Evolutionary conservation across 2,329 filamentous ascomycete genomes (phyloP).

Genomic region (Beauveria pseudobassiana): DNA sequence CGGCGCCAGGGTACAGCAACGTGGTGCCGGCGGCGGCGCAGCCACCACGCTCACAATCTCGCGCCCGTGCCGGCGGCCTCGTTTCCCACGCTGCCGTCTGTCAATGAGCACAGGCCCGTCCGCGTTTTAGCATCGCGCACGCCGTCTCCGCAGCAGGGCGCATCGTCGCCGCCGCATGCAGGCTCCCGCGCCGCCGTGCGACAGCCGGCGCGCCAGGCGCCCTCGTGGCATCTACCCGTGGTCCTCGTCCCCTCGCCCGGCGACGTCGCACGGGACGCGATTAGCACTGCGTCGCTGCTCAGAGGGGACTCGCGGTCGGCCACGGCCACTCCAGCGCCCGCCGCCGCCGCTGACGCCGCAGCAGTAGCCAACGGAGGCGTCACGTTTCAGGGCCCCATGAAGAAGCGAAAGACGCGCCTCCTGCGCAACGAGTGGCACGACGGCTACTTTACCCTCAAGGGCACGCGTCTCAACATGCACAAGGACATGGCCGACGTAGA

Average conservation of each 20-base stretch:
- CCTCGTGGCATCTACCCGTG: conserved; percentile 50
- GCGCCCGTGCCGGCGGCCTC: conserved; percentile 57
- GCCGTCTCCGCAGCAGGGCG: conserved; percentile 23
- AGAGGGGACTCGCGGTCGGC: conserved; percentile 11
- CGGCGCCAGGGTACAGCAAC: conserved; percentile 13
- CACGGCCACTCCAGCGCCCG: conserved; percentile 19
- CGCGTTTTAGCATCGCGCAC: conserved; percentile 24
- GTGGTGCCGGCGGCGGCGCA: conserved; percentile 20
- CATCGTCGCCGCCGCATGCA: conserved; percentile 27
- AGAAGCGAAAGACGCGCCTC: conserved; percentile 84
- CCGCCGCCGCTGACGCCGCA: conserved; percentile 22
- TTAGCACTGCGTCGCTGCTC: conserved; percentile 21
- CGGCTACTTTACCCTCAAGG: conserved; percentile 79
- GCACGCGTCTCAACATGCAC: conserved; percentile 69
- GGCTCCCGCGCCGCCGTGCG: conserved; percentile 22
- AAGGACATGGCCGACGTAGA: conserved; percentile 47
- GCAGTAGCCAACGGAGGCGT: conserved; percentile 14
- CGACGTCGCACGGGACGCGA: conserved; percentile 34
- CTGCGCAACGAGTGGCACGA: conserved; percentile 91
- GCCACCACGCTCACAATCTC: conserved; percentile 41
- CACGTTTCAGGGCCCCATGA: conserved; percentile 76
- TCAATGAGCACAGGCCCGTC: conserved; percentile 55
- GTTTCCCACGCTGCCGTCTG: conserved; percentile 58
- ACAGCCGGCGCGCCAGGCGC: conserved; percentile 33
- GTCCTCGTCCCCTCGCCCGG: conserved; percentile 42